Conservation (phyloP, 768 basidiomycete species). For the Boletus rubroflammeus region DNA sequence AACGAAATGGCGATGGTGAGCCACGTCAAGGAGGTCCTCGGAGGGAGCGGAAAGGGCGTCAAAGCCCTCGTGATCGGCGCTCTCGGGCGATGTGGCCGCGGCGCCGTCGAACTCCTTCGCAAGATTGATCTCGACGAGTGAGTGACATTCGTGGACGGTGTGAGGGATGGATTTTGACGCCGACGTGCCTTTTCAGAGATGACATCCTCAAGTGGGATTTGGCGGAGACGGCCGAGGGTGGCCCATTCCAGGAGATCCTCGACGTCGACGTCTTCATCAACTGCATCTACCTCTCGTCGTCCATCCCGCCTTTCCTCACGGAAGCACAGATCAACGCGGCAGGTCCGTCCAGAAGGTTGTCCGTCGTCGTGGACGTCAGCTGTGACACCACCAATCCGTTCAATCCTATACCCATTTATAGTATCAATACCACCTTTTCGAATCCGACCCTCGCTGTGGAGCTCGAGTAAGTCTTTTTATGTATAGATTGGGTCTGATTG, state of each 20-base stretch:
- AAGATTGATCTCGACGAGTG: constrained; percentile 96
- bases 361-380: constrained; percentile 93
- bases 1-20: constrained; percentile 84
- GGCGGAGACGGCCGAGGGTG: constrained; percentile 94
- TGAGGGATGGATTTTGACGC: neutral
- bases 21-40: constrained; percentile 62
- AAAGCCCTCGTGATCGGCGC: constrained; percentile 95
- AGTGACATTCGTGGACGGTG: constrained; percentile 31
- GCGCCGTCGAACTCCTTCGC: constrained; percentile 91
- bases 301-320: constrained; percentile 82
- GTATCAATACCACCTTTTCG: constrained; percentile 88
- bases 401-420: constrained; percentile 96
- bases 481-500: too few species aligned
- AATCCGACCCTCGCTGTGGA: constrained; percentile 87
- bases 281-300: constrained; percentile 93
- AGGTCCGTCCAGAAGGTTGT: constrained; percentile 62
- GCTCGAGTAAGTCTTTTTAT: constrained; percentile 56
- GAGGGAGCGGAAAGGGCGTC: constrained; percentile 66
- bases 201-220: constrained; percentile 98
- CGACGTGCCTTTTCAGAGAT: constrained; percentile 45
- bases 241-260: constrained; percentile 92
- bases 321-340: constrained; percentile 66
- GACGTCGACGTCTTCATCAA: constrained; percentile 98
- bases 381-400: constrained; percentile 99
- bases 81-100: constrained; percentile 89